Conservation (phyloP, 169 alveolate species). For the Eimeria sp. region DNA sequence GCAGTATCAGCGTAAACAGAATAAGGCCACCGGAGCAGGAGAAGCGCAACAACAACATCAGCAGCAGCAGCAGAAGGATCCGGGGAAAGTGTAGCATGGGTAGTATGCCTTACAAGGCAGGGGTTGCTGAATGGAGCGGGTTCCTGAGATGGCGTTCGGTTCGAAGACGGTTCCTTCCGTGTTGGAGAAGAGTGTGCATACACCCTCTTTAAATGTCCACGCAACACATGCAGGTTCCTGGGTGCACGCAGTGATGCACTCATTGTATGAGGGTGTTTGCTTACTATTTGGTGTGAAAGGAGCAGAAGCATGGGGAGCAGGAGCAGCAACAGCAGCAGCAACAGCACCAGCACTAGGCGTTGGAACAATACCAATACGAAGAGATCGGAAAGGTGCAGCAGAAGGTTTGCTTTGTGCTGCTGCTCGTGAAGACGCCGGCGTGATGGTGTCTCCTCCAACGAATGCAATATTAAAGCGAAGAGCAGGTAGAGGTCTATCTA, state of each 20-base stretch:
- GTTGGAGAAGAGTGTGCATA: background rate
- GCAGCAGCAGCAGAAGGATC: slow-evolving; percentile 3
- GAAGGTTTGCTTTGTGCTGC: background rate
- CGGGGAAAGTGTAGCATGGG: background rate
- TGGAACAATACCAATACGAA: background rate
- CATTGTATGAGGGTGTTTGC: background rate
- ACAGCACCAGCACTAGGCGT: background rate
- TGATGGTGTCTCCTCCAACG: too few species aligned
- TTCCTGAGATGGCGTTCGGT: background rate
- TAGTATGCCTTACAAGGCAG: background rate
- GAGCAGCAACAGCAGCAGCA: background rate
- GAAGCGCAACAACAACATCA: too few species aligned
- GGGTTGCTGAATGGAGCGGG: background rate
- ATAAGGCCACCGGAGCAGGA: background rate
- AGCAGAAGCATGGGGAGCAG: background rate
- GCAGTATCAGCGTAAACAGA: background rate
- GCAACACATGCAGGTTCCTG: background rate
- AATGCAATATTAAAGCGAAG: background rate
- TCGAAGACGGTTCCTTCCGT: background rate
- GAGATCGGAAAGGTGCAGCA: background rate
- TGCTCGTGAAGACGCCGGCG: background rate
- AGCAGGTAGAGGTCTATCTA: background rate
- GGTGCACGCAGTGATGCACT: background rate
- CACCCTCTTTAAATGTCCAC: slow-evolving; percentile 6
- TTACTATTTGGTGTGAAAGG: background rate